Evolutionary conservation across 768 basidiomycete genomes (phyloP), one percentile per base, ranked within the genome.

Genomic region (Postia placenta): DNA sequence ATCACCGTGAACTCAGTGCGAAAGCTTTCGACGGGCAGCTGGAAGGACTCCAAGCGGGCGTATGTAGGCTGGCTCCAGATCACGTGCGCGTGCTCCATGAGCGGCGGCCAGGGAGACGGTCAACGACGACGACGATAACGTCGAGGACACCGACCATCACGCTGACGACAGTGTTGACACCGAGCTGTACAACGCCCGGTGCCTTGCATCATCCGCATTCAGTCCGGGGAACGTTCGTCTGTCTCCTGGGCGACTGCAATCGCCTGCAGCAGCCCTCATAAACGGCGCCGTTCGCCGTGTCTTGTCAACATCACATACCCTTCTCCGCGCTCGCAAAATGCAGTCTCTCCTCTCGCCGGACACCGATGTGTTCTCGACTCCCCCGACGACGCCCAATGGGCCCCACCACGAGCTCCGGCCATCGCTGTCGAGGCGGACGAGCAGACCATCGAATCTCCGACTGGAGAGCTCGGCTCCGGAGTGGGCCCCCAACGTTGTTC

Each of bases 301-400:
- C 7, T 33, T 15, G 9, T 33, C 30, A 7, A 15, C 30, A 7
- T 15, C 30, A 15, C 30, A 15, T 33, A 7, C 30, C 15, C 30
- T 7, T 33, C 30, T 15, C 30, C 30, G 30, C 30, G 15, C 30
- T 33, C 30, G 30, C 30, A 45, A 7, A 28, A 35, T 45, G 45
- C 45, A 45, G 17, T n/a, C 45, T 7, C 49, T 73, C 62, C 56
- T 57, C 51, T 61, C 59, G 37, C 61, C 59, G 25, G 72, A 74
- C 49, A 45, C 54, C 43, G 73, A 76, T 47, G 64, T 62, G 40
- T 76, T 74, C 54, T 61, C 64, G 42, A 75, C 74, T 15, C 74
- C 74, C 22, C 74, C 75, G 6, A 64, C 65, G 14, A 71, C 73
- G 17, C 74, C 74, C 22, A 55, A 51, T 48, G 47, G 56, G 0